Percentiles rank a stretch among this genome's conserved stretches.
These are phyloP conservation scores for Talaromyces liani DNA, from an alignment of 495 filamentous ascomycete species.

Conservation along the genomic window DNA sequence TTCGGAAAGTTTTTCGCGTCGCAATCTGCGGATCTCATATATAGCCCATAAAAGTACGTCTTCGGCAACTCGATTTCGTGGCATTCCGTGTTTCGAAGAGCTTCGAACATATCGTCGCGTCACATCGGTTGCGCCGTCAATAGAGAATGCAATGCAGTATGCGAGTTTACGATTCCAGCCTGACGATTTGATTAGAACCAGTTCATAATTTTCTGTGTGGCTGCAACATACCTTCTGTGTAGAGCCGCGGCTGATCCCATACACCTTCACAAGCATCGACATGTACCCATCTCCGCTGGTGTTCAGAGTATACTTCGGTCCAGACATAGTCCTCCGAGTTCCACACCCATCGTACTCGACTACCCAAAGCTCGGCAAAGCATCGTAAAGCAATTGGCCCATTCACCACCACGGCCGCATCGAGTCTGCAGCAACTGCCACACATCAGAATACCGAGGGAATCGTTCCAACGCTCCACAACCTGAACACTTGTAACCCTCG, in stretches of 20 bases:
- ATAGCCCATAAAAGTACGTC: slow-evolving; percentile 83
- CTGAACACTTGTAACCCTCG: slow-evolving; percentile 75
- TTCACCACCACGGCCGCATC: slow-evolving; percentile 81
- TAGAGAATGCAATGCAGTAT: slow-evolving; percentile 95
- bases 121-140: slow-evolving; percentile 91
- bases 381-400: slow-evolving; percentile 99
- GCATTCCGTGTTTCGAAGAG: slow-evolving; percentile 58
- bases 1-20: slow-evolving; percentile 71
- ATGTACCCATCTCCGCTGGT: slow-evolving; percentile 92
- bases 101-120: slow-evolving; percentile 93
- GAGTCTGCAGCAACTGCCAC: slow-evolving; percentile 81
- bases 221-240: slow-evolving; percentile 64
- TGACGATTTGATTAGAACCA: slow-evolving; percentile 17
- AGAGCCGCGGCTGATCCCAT: slow-evolving; percentile 91
- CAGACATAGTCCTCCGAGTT: slow-evolving; percentile 95
- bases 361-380: slow-evolving; percentile 89
- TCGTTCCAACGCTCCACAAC: slow-evolving; percentile 71
- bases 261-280: slow-evolving; percentile 91
- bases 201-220: not conserved
- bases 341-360: slow-evolving; percentile 95
- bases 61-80: slow-evolving; percentile 70
- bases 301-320: slow-evolving; percentile 96
- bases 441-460: slow-evolving; percentile 96
- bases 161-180: slow-evolving; percentile 90
- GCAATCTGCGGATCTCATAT: slow-evolving; percentile 77